Conservation (phyloP, 306 rosid genomes). For the Castanopsis chinensis region DNA sequence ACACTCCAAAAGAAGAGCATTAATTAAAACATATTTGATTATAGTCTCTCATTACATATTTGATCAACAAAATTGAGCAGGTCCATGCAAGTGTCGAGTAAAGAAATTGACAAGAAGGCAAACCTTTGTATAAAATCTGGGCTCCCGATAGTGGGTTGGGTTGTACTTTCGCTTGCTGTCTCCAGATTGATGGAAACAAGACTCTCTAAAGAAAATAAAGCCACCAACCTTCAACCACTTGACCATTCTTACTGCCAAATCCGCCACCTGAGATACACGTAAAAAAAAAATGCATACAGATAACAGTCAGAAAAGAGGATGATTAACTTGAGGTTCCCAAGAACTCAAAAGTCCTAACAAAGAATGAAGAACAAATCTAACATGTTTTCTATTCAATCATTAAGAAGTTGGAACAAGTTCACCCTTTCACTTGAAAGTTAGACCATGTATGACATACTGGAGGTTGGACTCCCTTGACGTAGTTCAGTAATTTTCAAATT, state of each 20-base stretch:
- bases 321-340: neutral
- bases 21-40: neutral
- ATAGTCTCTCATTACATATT: neutral
- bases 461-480: too few species aligned
- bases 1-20: neutral
- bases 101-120: constrained; percentile 16
- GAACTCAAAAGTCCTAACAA: neutral
- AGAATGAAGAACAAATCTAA: neutral
- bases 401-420: neutral
- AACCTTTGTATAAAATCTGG: constrained; percentile 92
- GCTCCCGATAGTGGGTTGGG: constrained; percentile 97
- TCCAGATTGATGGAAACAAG: constrained; percentile 98
- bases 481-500: too few species aligned
- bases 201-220: constrained; percentile 81
- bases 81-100: neutral
- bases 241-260: constrained; percentile 70
- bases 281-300: constrained; percentile 3
- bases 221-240: constrained; percentile 92
- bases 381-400: neutral
- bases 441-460: too few species aligned
- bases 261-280: constrained; percentile 53
- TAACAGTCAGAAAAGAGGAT: neutral
- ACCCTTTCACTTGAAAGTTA: too few species aligned
- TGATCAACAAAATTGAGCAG: neutral
- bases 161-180: constrained; percentile 87